Evolutionary conservation across 306 rosid genomes (phyloP).

Genomic region (Heteromeles arbutifolia): DNA sequence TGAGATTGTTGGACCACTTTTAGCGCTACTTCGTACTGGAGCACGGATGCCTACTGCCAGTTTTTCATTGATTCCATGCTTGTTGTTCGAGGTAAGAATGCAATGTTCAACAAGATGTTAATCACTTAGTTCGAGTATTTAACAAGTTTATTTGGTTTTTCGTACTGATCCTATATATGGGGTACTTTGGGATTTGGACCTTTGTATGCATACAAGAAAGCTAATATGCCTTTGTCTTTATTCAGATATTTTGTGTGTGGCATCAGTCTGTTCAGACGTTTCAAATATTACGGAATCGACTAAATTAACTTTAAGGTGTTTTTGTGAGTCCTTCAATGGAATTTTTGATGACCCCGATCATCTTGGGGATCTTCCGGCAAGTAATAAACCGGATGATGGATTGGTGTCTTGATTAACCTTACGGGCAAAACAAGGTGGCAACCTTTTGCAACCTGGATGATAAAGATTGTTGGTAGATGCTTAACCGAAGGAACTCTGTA

Average conservation of each 20-base stretch:
- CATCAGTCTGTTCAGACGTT: constrained; percentile 31
- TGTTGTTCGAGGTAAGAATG: constrained; percentile 55
- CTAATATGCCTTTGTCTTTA: constrained; percentile 1
- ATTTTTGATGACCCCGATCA: constrained; percentile 37
- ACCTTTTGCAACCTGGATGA: constrained; percentile 76
- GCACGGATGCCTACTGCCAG: constrained; percentile 60
- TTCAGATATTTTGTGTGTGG: constrained; percentile 60
- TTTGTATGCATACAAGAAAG: neutral
- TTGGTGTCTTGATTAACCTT: constrained; percentile 63
- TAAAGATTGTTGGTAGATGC: constrained; percentile 67
- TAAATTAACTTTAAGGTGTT: constrained; percentile 53
- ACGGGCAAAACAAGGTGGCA: constrained; percentile 59
- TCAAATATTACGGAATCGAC: constrained; percentile 30
- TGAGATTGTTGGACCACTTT: constrained; percentile 63
- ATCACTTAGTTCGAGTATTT: neutral
- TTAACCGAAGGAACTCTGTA: constrained; percentile 79
- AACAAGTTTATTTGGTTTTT: neutral
- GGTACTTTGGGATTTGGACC: neutral
- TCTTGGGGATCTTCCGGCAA: constrained; percentile 55
- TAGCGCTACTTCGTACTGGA: constrained; percentile 70
- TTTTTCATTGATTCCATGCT: constrained; percentile 66
- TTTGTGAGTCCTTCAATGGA: constrained; percentile 43
- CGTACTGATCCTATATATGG: neutral
- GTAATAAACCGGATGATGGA: constrained; percentile 47
- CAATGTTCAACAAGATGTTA: neutral